These are phyloP conservation scores for Begonia masoniana DNA, from an alignment of 306 rosid species.

Conservation along the genomic window DNA sequence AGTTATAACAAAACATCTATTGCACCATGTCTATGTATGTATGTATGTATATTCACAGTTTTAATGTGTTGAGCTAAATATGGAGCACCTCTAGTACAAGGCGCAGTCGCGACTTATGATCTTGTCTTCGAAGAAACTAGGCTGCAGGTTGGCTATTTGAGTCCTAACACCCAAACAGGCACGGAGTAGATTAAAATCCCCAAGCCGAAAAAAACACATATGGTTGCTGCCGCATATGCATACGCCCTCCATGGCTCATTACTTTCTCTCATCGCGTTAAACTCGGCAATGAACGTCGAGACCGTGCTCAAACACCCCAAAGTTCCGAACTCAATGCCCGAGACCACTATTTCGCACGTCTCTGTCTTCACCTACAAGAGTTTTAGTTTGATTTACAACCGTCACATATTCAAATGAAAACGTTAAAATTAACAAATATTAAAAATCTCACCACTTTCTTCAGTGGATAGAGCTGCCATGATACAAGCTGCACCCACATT, in stretches of 20 bases:
- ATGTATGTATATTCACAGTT: too few species aligned
- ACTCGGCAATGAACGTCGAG: constrained; percentile 75
- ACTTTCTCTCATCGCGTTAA: constrained; percentile 70
- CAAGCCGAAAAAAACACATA: constrained; percentile 34
- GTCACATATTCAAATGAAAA: too few species aligned
- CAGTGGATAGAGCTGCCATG: constrained; percentile 64
- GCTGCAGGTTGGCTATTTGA: constrained; percentile 4
- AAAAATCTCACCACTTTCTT: constrained; percentile 28
- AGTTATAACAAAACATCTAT: too few species aligned
- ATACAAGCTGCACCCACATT: constrained; percentile 74
- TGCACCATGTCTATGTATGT: too few species aligned
- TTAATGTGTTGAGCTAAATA: too few species aligned
- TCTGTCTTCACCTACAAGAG: constrained; percentile 39
- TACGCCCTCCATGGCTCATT: constrained; percentile 61
- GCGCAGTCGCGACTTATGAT: too few species aligned
- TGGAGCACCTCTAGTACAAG: too few species aligned
- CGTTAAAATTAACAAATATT: too few species aligned
- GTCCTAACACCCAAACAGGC: constrained; percentile 56
- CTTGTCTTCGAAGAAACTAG: too few species aligned
- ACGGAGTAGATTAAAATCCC: constrained; percentile 56
- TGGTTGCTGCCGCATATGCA: constrained; percentile 43
- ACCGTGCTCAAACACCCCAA: constrained; percentile 84
- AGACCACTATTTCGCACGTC: constrained; percentile 35
- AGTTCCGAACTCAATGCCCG: constrained; percentile 57
- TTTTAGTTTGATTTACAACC: not conserved